Evolutionary conservation across 2,329 filamentous ascomycete species (phyloP), one percentile per base, ranked within the genome.

Genomic region (Chaetothyriales sp.): DNA sequence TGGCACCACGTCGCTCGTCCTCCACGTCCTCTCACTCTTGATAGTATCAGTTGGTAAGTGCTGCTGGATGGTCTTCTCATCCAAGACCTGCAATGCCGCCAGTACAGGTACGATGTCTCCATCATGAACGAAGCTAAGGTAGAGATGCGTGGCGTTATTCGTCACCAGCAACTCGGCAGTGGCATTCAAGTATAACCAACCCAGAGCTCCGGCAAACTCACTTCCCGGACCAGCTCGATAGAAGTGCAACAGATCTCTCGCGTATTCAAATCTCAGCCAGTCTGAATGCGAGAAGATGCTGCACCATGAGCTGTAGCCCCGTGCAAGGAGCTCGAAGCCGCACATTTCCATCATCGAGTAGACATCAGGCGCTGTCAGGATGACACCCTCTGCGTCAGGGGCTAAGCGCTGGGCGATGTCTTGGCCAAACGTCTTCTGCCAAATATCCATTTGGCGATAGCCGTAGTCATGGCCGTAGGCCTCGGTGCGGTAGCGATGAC

Each of bases 301-400:
- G 56, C 77, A 81, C 77, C 77, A 81, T 5, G 69, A 68, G 61
- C 75, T 78, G 19, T 63, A 66, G 5, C 77, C 78, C 52, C 73
- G 69, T 0, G 73, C 72, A 2, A 75, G 70, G 0, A 69, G 76
- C 62, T 81, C 78, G 56, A 80, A 81, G 1, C 75, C 77, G 60
- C 77, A 81, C 67, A 80, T 73, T 57, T 80, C 76, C 61, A 80
- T 77, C 77, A 81, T 80, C 53, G 72, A 69, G 58, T 74, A 81
- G 40, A 80, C 63, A 50, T 80, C 76, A 25, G 22, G 22, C 22
- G 6, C 22, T 25, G 22, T 25, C 2, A 66, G 59, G 46, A 71
- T 66, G 0, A 64, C 67, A 51, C 77, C 70, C 13, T 60, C 49
- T 43, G 77, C 64, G 1, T 63, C 66, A 2, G 71, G 65, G 29